Evolutionary conservation across 2,329 filamentous ascomycete species (phyloP).

Genomic region (Colletotrichum tropicale): DNA sequence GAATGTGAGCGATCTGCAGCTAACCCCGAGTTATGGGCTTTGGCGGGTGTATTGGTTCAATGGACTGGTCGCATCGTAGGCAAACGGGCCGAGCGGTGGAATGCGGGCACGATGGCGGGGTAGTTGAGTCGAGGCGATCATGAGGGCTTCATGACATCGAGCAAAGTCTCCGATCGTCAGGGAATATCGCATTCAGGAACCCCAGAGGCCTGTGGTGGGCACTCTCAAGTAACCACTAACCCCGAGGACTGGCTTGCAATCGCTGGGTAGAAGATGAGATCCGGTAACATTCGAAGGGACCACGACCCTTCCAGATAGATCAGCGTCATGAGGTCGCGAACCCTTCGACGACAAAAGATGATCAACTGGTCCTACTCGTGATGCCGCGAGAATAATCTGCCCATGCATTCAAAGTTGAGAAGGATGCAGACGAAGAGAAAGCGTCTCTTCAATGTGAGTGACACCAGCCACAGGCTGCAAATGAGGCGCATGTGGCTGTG

Average conservation of each 20-base stretch:
- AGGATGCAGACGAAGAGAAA: not conserved
- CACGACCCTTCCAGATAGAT: not conserved
- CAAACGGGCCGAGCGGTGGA: not conserved
- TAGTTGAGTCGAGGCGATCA: no score
- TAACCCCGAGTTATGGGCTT: not conserved
- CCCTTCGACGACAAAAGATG: not conserved
- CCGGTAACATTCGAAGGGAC: accelerated
- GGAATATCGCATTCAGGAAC: not conserved
- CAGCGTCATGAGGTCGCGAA: not conserved
- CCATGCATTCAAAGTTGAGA: not conserved
- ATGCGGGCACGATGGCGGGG: not conserved
- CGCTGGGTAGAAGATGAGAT: not conserved
- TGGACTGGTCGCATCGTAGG: not conserved
- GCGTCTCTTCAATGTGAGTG: accelerated
- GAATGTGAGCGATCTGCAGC: not conserved
- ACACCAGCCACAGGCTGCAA: not conserved
- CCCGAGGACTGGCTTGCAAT: accelerated
- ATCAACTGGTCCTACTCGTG: not conserved
- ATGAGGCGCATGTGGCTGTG: not conserved
- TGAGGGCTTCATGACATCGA: not conserved
- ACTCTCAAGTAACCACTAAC: not conserved
- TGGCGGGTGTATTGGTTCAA: not conserved
- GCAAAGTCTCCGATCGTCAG: accelerated
- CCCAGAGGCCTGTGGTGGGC: accelerated
- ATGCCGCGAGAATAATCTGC: not conserved